These are phyloP conservation scores for Moesziomyces parantarcticus DNA, from an alignment of 1,284 basidiomycete species.

Conservation along the genomic window DNA sequence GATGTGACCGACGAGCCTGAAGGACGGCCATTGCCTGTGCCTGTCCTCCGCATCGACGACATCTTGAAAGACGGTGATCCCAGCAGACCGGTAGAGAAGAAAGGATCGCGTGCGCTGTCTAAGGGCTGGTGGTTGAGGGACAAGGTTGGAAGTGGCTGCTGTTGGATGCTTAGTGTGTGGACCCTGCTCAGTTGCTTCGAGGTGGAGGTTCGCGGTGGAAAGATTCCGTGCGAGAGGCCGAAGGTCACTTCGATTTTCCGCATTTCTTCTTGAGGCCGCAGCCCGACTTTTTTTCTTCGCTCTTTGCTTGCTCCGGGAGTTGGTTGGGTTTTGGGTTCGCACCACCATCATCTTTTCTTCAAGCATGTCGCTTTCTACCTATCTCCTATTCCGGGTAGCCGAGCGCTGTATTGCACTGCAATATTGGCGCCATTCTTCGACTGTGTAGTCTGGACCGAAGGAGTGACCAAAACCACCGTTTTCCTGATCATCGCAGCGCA, in stretches of 20 bases:
- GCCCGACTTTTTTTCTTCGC: neutral
- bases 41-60: conserved; percentile 37
- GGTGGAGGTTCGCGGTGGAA: conserved; percentile 17
- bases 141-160: neutral
- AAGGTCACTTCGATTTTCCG: neutral
- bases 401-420: too few species aligned
- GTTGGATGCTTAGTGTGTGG: neutral
- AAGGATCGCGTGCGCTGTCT: neutral
- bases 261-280: neutral
- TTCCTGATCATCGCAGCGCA: too few species aligned
- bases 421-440: too few species aligned
- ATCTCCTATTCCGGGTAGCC: too few species aligned
- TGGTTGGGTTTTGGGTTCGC: too few species aligned
- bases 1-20: conserved; percentile 11
- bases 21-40: conserved; percentile 16
- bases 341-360: too few species aligned
- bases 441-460: too few species aligned
- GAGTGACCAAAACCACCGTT: too few species aligned
- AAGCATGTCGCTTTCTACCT: too few species aligned
- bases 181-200: conserved; percentile 8
- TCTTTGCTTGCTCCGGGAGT: too few species aligned
- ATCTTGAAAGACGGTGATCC: neutral
- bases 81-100: neutral
- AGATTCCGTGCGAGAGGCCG: neutral
- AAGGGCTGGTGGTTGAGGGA: neutral